Evolutionary conservation across 1,284 basidiomycete species (phyloP).

Genomic region (Sanghuangporus sanghuang): DNA sequence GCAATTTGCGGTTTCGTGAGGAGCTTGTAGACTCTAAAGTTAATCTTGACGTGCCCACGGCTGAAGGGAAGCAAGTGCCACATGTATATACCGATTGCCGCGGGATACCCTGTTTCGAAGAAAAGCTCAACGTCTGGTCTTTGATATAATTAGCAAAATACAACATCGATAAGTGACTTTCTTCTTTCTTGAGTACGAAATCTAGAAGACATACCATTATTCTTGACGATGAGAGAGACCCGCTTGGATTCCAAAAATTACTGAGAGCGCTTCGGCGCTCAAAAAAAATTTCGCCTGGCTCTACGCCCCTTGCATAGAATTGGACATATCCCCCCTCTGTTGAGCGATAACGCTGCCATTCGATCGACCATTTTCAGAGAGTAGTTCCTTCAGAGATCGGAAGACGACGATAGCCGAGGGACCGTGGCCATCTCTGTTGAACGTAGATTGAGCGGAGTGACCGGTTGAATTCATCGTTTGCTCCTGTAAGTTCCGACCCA

Average conservation of each 20-base stretch:
- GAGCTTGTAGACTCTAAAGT: conserved; percentile 35
- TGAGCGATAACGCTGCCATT: conserved; percentile 1
- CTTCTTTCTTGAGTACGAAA: too few relatives aligned
- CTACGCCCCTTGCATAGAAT: too few relatives aligned
- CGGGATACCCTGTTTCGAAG: conserved; percentile 24
- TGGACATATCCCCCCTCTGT: conserved; percentile 27
- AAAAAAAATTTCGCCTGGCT: conserved; percentile 35
- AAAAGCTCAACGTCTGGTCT: conserved; percentile 40
- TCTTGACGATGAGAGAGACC: conserved; percentile 39
- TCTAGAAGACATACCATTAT: conserved; percentile 29
- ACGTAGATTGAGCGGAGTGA: conserved; percentile 24
- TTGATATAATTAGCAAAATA: conserved; percentile 18
- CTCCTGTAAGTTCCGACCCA: conserved; percentile 45
- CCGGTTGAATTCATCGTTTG: conserved; percentile 41
- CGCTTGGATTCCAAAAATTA: conserved; percentile 39
- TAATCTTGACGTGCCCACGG: conserved; percentile 45
- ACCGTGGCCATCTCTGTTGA: conserved; percentile 32
- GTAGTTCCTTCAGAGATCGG: conserved; percentile 42
- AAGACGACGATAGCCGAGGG: conserved; percentile 41
- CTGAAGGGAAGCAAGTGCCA: conserved; percentile 54
- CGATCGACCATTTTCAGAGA: conserved; percentile 29
- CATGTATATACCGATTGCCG: conserved; percentile 39
- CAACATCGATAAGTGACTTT: neutral
- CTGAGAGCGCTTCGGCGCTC: conserved; percentile 34
- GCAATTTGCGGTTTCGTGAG: conserved; percentile 40